phyloP scores from a whole-genome alignment of 495 filamentous ascomycete species.

The Entonaema liquescens region DNA sequence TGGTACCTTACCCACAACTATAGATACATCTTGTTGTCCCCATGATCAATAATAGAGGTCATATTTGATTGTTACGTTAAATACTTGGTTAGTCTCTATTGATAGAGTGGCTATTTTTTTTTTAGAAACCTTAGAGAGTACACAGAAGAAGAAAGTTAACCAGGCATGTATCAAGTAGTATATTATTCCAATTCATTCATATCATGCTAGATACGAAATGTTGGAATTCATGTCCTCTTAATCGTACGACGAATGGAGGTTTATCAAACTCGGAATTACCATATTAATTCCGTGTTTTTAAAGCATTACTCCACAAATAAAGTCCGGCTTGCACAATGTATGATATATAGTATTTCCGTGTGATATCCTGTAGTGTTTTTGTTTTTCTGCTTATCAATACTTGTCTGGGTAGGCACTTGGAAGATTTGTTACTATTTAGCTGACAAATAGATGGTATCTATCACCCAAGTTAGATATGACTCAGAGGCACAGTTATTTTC shows the following conservation, averaged over 20 bases:
- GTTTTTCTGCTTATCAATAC: background rate
- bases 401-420: too few relatives aligned
- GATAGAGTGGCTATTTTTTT: too few relatives aligned
- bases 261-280: background rate
- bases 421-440: background rate
- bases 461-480: background rate
- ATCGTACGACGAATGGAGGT: background rate
- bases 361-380: background rate
- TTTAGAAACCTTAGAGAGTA: too few relatives aligned
- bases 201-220: too few relatives aligned
- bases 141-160: too few relatives aligned
- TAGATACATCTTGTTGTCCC: too few relatives aligned
- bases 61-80: too few relatives aligned
- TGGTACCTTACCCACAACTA: too few relatives aligned
- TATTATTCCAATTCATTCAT: too few relatives aligned
- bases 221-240: background rate
- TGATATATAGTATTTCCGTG: background rate
- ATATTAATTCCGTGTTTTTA: background rate
- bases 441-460: background rate
- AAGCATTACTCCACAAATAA: background rate
- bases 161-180: too few relatives aligned
- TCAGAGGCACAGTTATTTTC: background rate
- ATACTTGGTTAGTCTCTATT: too few relatives aligned
- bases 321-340: background rate
- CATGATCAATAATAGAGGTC: too few relatives aligned